These are phyloP conservation scores for Phytophthora boehmeriae DNA, from an alignment of 352 stramenopile species.

Conservation along the genomic window DNA sequence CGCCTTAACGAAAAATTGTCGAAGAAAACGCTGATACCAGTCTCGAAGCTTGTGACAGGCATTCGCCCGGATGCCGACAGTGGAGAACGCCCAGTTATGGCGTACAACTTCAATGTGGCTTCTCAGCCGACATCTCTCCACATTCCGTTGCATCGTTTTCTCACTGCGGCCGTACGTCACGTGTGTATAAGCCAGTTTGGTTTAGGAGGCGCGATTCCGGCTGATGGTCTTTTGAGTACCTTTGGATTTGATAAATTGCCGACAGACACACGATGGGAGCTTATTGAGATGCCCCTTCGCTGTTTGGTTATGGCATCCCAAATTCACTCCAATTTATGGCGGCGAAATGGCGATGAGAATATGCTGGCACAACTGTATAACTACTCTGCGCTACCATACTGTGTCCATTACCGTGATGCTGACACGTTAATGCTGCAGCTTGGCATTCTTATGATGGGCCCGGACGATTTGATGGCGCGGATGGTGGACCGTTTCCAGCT, in stretches of 20 bases:
- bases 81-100: slow-evolving; percentile 30
- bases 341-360: slow-evolving; percentile 88
- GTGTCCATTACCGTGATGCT: slow-evolving; percentile 84
- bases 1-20: slow-evolving; percentile 50
- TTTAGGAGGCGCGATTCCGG: slow-evolving; percentile 52
- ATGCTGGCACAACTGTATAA: slow-evolving; percentile 92
- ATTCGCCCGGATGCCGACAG: slow-evolving; percentile 13
- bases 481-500: slow-evolving; percentile 86
- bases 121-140: slow-evolving; percentile 72
- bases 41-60: slow-evolving; percentile 37
- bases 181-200: slow-evolving; percentile 63
- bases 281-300: slow-evolving; percentile 81
- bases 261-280: slow-evolving; percentile 52
- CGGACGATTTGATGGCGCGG: slow-evolving; percentile 63
- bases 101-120: slow-evolving; percentile 76
- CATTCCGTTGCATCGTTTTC: slow-evolving; percentile 83
- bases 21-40: slow-evolving; percentile 54
- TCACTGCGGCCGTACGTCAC: slow-evolving; percentile 73
- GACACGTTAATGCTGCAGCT: slow-evolving; percentile 86
- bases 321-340: slow-evolving; percentile 89
- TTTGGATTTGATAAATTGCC: slow-evolving; percentile 69
- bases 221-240: slow-evolving; percentile 48
- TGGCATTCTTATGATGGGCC: slow-evolving; percentile 62
- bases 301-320: slow-evolving; percentile 87
- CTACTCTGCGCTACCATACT: slow-evolving; percentile 89